These are phyloP conservation scores for Stagonosporopsis vannaccii DNA, from an alignment of 2,329 filamentous ascomycete species.

Conservation along the genomic window DNA sequence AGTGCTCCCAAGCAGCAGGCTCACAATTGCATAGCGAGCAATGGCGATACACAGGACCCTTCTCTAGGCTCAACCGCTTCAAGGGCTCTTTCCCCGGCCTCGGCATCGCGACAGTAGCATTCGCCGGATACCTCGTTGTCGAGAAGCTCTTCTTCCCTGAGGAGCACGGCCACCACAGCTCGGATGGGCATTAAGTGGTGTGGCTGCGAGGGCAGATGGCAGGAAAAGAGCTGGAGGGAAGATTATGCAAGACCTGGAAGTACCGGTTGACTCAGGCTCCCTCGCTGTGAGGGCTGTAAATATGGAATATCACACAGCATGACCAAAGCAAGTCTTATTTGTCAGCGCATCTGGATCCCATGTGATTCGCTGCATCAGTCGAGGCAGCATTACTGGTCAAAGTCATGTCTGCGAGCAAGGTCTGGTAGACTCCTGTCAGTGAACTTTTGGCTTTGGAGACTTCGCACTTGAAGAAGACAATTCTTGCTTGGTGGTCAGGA, in stretches of 20 bases:
- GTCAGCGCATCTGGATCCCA: conserved; percentile 6
- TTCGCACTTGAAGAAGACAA: not conserved
- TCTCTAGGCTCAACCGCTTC: conserved; percentile 89
- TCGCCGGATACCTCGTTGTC: conserved; percentile 86
- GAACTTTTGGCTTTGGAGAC: not conserved
- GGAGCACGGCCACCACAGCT: conserved; percentile 48
- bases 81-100: conserved; percentile 86
- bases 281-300: conserved; percentile 43
- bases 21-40: conserved; percentile 71
- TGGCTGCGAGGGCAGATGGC: not conserved
- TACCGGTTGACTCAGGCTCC: conserved; percentile 39
- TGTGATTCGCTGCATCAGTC: conserved; percentile 6
- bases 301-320: conserved; percentile 42
- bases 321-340: conserved; percentile 19
- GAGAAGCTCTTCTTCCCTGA: conserved; percentile 87
- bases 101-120: conserved; percentile 90
- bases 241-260: conserved; percentile 36
- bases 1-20: conserved; percentile 17
- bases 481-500: not conserved
- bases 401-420: not conserved
- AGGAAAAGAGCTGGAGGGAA: conserved; percentile 11
- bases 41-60: conserved; percentile 91
- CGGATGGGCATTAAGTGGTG: conserved; percentile 34
- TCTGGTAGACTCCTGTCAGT: not conserved
- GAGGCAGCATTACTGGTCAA: not conserved